Percentiles rank a stretch among this genome's conserved stretches.
phyloP scores from a whole-genome alignment of 306 rosid genomes.

The Inga leiocalycina region DNA sequence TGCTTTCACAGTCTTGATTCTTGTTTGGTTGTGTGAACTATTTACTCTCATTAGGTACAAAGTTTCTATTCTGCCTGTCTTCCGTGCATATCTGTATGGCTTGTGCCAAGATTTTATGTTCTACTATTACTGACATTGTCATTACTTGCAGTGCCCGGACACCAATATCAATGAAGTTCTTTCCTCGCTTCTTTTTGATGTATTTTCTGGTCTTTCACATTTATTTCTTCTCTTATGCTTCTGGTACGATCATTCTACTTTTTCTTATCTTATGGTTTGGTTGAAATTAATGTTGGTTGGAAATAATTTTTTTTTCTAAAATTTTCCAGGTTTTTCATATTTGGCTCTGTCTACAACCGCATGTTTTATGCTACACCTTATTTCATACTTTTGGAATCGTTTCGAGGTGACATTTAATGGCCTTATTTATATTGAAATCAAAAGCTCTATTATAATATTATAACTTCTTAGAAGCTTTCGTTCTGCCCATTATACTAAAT shows the following conservation, averaged over 20 bases:
- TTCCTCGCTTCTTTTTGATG: conserved; percentile 97
- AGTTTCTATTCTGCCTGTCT: neutral
- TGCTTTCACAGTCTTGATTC: conserved; percentile 95
- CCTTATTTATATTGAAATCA: neutral
- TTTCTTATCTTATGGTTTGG: neutral
- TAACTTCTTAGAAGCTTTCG: neutral
- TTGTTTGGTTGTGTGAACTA: conserved; percentile 96
- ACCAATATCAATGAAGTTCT: conserved; percentile 98
- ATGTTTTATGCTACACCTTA: conserved; percentile 95
- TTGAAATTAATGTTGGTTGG: conserved; percentile 23
- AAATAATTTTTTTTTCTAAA: conserved; percentile 28
- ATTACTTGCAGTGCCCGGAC: conserved; percentile 86
- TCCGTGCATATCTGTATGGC: neutral
- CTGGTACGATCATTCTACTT: conserved; percentile 58
- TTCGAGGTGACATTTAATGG: conserved; percentile 69
- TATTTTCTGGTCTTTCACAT: conserved; percentile 97
- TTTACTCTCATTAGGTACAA: conserved; percentile 86
- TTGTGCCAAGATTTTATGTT: conserved; percentile 29
- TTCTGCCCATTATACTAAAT: conserved; percentile 17
- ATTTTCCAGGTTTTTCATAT: conserved; percentile 88
- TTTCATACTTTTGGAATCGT: conserved; percentile 95
- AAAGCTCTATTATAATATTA: neutral
- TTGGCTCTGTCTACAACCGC: conserved; percentile 97
- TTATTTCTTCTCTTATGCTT: conserved; percentile 93
- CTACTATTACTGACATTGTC: conserved; percentile 44